Evolutionary conservation across 2,329 filamentous ascomycete genomes (phyloP).

Genomic region (Elsinoe necatrix): DNA sequence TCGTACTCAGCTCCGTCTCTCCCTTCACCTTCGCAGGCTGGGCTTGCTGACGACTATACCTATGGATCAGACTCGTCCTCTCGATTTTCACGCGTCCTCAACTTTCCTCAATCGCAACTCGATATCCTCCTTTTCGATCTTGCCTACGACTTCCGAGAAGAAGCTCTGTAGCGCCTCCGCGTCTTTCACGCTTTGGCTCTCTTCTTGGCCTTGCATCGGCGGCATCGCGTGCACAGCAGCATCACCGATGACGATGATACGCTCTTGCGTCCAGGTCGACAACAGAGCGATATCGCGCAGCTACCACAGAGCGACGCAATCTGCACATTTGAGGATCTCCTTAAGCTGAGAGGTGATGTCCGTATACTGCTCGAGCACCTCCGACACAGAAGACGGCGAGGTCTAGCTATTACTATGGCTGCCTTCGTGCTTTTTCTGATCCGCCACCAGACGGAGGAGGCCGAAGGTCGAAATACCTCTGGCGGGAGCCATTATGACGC

Average conservation of each 20-base stretch:
- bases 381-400: conserved; percentile 29
- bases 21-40: conserved; percentile 32
- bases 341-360: conserved; percentile 37
- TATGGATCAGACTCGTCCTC: conserved; percentile 35
- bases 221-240: conserved; percentile 35
- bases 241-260: conserved; percentile 28
- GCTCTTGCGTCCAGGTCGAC: conserved; percentile 28
- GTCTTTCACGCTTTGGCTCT: conserved; percentile 37
- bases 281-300: conserved; percentile 38
- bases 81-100: conserved; percentile 29
- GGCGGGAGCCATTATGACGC: conserved; percentile 36
- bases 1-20: conserved; percentile 29
- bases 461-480: conserved; percentile 36
- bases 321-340: conserved; percentile 27
- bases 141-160: conserved; percentile 21
- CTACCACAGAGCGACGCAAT: conserved; percentile 38
- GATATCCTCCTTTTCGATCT: conserved; percentile 22
- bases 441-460: conserved; percentile 39
- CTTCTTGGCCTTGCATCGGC: conserved; percentile 38
- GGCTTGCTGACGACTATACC: conserved; percentile 37
- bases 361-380: conserved; percentile 34
- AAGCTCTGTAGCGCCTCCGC: conserved; percentile 31
- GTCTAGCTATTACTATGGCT: conserved; percentile 35
- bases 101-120: conserved; percentile 21
- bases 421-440: conserved; percentile 35